Evolutionary conservation across 1,139 yeast genomes (phyloP), one percentile per base, ranked within the genome.

Genomic region (Williopsis jadinii): DNA sequence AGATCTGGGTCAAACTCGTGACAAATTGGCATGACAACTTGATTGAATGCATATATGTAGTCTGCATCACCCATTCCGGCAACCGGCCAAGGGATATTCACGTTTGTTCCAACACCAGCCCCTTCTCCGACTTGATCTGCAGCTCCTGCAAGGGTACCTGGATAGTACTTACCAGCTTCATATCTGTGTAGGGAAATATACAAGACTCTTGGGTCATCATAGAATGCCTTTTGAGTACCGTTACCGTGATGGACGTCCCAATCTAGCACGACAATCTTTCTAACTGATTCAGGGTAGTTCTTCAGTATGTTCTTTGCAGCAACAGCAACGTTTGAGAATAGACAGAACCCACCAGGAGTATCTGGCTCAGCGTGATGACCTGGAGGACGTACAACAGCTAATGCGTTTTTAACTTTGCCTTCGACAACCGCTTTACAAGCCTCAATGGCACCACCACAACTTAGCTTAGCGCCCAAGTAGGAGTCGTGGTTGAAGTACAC

Each of bases 361-460:
- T 87, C 94, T 1, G 99, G 97, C 58, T 94, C 99, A 1, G 98
- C 97, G 59, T 94, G 99, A 64, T 94, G 99, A 2, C 99, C 99
- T 0, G 99, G 99, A 1, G 99, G 99, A 50, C 99, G 76, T 11
- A 94, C 96, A 11, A 94, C 86, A 0, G 98, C 99, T 43, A 94
- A 61, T 0, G 97, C 83, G 59, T 94, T 94, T 58, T 88, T 88
- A 28, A 90, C 97, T 44, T 72, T 68, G 2, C 96, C 95, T 60
- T 90, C 97, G 10, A 92, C 84, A 14, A 94, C 98, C 0, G 97
- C 96, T 52, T 80, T 79, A 61, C 97, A 90, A 0, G 96, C 95
- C 61, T 92, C 98, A 40, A 94, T 92, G 28, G 95, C 82, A 28
- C 98, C 97, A 42, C 99, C 99, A 60, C 97, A 92, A 12, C 96